Base-by-base conservation (phyloP, 208 protist species). In the Leishmania tarentolae region DNA sequence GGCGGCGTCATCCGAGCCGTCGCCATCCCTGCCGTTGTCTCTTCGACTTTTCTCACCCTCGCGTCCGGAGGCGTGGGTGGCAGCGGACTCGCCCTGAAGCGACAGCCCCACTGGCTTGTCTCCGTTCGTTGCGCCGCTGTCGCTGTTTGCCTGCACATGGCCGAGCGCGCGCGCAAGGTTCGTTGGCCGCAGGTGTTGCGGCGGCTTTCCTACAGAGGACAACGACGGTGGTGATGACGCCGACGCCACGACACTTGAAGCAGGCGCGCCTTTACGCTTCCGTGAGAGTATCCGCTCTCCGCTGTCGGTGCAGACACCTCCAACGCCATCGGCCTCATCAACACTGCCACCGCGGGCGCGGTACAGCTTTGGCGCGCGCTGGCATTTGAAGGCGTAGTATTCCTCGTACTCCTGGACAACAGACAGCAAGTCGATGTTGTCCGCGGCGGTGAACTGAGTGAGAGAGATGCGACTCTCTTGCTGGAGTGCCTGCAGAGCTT, bases 401-500 rank as follows among this genome's bases (percentile, higher is more conserved):
- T 98, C 87, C 84, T 98, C 96, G 80, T 88, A 98, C 80, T 98
- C 93, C 28, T 83, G 78, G 13, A 97, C 78, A 47, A 97, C 83
- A 31, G 86, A 89, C 37, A 96, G 77, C 24, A 98, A 85, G 87
- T 98, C 94, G 79, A 98, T 93, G 81, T 98, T 98, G 85, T 98
- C 96, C 17, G 96, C 96, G 21, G 85, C 84, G 83, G 82, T 86
- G 77, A 91, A 91, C 57, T 95, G 85, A 19, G 87, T 80, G 31
- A 98, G 85, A 13, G 92, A 90, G 31, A 98, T 72, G 57, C 85
- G 79, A 78, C 92, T 95, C 78, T 98, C 96, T 70, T 91, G 89
- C 83, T 98, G 94, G 13, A 98, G 87, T 31, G 83, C 83, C 76
- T 97, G 90, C 69, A 97, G 79, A 24, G 91, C 75, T 35, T 91